Conservation (phyloP, 441 rosid species). For the Theobroma grandiflorum region DNA sequence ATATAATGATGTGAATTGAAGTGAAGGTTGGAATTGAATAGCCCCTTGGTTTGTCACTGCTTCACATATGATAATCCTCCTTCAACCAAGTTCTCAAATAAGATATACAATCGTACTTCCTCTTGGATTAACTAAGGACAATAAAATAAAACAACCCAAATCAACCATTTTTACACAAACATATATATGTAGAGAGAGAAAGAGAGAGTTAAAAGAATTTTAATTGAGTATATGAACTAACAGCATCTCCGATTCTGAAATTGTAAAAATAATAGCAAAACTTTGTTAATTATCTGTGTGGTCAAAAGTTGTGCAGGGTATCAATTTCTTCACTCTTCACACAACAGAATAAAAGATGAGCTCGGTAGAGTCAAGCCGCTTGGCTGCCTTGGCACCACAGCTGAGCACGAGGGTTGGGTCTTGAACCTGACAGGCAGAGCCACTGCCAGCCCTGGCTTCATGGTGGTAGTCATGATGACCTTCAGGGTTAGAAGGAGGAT, state of each 20-base stretch:
- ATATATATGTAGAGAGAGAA: not conserved
- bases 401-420: not conserved
- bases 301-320: not conserved
- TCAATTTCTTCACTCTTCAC: not conserved
- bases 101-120: too few species aligned
- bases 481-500: slow-evolving; percentile 63
- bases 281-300: not conserved
- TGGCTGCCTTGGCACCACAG: slow-evolving; percentile 14
- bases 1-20: too few species aligned
- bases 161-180: too few species aligned
- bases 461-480: slow-evolving; percentile 26
- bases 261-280: not conserved
- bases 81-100: too few species aligned
- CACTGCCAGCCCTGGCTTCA: not conserved
- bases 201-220: not conserved
- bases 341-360: slow-evolving; percentile 37
- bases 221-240: not conserved
- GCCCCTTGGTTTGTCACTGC: too few species aligned
- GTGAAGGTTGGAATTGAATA: too few species aligned
- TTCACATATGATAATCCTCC: too few species aligned
- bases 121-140: too few species aligned
- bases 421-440: not conserved
- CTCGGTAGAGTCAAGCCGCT: slow-evolving; percentile 36
- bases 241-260: not conserved
- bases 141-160: too few species aligned